Conservation (phyloP, 345 rosid species). For the Eutrema yunnanense region DNA sequence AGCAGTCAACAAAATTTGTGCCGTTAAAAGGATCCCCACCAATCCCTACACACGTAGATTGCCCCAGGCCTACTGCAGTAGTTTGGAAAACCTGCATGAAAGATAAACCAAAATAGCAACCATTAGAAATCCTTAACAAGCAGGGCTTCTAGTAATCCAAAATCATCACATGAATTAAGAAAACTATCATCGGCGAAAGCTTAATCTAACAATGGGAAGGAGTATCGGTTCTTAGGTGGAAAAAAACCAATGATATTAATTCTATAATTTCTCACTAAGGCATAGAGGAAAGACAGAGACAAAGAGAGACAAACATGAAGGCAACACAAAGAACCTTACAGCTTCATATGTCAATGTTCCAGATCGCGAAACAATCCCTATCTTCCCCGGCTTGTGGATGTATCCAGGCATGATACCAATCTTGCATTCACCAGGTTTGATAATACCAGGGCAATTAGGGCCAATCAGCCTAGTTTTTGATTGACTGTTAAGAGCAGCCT, state of each 20-base stretch:
- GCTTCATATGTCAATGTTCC: conserved; percentile 97
- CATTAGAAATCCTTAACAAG: not conserved
- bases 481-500: conserved; percentile 72
- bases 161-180: not conserved
- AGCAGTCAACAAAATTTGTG: conserved; percentile 84
- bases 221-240: not conserved
- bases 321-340: conserved; percentile 38
- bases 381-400: conserved; percentile 82
- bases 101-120: not conserved
- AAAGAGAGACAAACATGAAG: not conserved
- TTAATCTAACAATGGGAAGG: not conserved
- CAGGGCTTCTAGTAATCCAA: not conserved
- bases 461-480: conserved; percentile 79
- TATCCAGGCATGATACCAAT: conserved; percentile 96
- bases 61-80: conserved; percentile 81
- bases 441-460: conserved; percentile 91
- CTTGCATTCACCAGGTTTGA: conserved; percentile 92
- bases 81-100: conserved; percentile 77
- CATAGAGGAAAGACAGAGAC: not conserved
- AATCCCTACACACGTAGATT: conserved; percentile 86
- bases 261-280: not conserved
- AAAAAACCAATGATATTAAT: not conserved
- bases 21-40: conserved; percentile 96
- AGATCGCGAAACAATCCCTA: conserved; percentile 93
- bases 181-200: not conserved